phyloP scores from a whole-genome alignment of 192 early-diverging fungal genomes.

The Coemansia sp. region DNA sequence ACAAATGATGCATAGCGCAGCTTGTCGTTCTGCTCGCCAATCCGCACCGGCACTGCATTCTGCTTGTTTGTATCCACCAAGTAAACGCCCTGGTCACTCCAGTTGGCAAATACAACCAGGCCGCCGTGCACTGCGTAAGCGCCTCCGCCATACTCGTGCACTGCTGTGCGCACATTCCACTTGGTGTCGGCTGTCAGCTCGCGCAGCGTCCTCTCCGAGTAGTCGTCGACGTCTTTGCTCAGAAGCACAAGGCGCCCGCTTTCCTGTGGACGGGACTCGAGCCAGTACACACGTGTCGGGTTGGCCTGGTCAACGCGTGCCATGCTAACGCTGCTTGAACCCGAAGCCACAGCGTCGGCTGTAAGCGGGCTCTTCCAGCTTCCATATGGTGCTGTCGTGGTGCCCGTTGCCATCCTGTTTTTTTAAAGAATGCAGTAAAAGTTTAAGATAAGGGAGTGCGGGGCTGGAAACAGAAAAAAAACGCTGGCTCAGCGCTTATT shows the following conservation, averaged over 20 bases:
- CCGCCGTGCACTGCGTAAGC: constrained; percentile 57
- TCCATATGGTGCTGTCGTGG: constrained; percentile 25
- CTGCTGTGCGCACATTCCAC: constrained; percentile 65
- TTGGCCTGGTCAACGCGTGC: constrained; percentile 27
- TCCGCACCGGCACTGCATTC: constrained; percentile 18
- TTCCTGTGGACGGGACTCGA: constrained; percentile 42
- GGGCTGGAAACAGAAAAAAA: background rate
- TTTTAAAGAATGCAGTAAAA: background rate
- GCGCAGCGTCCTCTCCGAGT: constrained; percentile 14
- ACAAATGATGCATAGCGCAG: constrained; percentile 65
- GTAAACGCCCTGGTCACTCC: constrained; percentile 57
- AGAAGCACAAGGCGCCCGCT: constrained; percentile 37
- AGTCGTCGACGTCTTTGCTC: constrained; percentile 30
- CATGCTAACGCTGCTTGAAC: constrained; percentile 13
- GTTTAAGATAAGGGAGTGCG: too few relatives aligned
- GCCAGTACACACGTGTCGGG: constrained; percentile 41
- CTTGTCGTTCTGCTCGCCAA: constrained; percentile 51
- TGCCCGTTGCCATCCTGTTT: background rate
- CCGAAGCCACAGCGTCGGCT: constrained; percentile 23
- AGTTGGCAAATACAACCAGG: constrained; percentile 63
- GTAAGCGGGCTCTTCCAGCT: constrained; percentile 47
- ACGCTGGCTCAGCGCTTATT: background rate
- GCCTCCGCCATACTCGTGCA: constrained; percentile 79
- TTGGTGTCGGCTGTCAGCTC: constrained; percentile 33
- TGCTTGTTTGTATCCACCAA: constrained; percentile 30